phyloP scores from a whole-genome alignment of 2,329 filamentous ascomycete species.

The Trichoderma aggressivum region DNA sequence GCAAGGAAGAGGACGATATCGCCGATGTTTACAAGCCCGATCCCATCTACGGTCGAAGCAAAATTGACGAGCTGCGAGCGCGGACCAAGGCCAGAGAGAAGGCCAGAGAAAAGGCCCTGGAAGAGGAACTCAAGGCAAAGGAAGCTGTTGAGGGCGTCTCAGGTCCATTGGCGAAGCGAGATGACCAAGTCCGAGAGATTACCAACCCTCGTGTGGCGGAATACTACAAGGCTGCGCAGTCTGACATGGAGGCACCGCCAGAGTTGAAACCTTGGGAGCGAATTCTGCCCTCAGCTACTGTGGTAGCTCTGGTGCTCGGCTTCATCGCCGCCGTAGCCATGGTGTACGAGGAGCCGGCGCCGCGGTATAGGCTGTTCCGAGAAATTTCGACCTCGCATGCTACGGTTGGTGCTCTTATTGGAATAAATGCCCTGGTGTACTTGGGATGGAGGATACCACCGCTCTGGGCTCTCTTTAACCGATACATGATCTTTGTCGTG shows the following conservation, averaged over 20 bases:
- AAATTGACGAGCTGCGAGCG: constrained; percentile 55
- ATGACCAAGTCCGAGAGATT: constrained; percentile 38
- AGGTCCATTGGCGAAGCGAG: constrained; percentile 43
- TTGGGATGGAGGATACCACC: constrained; percentile 61
- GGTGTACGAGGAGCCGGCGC: constrained; percentile 53
- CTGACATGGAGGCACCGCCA: constrained; percentile 50
- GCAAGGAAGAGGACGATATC: constrained; percentile 25
- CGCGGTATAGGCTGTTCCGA: constrained; percentile 52
- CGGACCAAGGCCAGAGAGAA: constrained; percentile 49
- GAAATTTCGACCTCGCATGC: constrained; percentile 60
- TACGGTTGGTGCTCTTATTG: constrained; percentile 61
- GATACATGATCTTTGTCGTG: constrained; percentile 62
- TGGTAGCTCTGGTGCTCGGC: constrained; percentile 45
- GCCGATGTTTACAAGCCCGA: constrained; percentile 35
- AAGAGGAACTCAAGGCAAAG: constrained; percentile 39
- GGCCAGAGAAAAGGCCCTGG: constrained; percentile 43
- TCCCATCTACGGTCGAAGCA: constrained; percentile 56
- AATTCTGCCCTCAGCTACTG: constrained; percentile 51
- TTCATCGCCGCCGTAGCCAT: constrained; percentile 43
- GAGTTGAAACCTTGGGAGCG: constrained; percentile 50
- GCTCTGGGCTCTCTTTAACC: constrained; percentile 64
- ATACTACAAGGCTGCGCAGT: constrained; percentile 46
- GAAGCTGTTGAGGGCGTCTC: constrained; percentile 41
- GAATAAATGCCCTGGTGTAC: constrained; percentile 56
- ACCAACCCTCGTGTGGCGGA: constrained; percentile 38